These are phyloP conservation scores for Leccinellum albellum DNA, from an alignment of 768 basidiomycete species.

Conservation along the genomic window DNA sequence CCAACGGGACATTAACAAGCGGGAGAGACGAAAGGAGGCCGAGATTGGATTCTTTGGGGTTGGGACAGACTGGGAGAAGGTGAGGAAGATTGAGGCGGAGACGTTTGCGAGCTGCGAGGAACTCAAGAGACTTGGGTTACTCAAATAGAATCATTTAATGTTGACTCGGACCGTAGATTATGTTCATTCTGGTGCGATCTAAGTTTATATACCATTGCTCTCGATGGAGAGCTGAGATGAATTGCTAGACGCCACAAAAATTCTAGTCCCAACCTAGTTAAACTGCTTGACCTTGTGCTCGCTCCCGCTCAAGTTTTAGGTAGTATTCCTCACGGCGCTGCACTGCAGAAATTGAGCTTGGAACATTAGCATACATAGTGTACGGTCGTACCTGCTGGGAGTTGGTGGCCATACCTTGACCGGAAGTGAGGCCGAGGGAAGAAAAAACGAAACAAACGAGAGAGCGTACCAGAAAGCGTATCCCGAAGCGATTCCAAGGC, in stretches of 20 bases:
- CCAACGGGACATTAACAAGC: slow-evolving; percentile 60
- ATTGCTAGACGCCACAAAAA: no score
- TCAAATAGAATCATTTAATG: slow-evolving; percentile 34
- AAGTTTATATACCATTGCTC: no score
- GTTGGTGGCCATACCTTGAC: slow-evolving; percentile 76
- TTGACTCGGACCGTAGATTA: slow-evolving; percentile 12
- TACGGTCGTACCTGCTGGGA: slow-evolving; percentile 60
- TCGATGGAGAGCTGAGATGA: no score
- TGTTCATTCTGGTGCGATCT: slow-evolving; percentile 3
- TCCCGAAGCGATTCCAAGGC: slow-evolving; percentile 69
- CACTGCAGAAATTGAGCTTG: slow-evolving; percentile 45
- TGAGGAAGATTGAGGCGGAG: slow-evolving; percentile 68
- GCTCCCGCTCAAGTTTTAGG: slow-evolving; percentile 72
- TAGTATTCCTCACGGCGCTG: slow-evolving; percentile 83
- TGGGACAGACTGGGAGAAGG: slow-evolving; percentile 90
- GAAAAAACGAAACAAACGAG: slow-evolving; percentile 4
- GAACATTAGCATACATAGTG: neutral
- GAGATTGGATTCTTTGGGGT: slow-evolving; percentile 88
- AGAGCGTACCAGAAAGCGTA: slow-evolving; percentile 80
- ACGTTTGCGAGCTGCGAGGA: slow-evolving; percentile 74
- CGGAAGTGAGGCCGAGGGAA: slow-evolving; percentile 23
- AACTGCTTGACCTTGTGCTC: slow-evolving; percentile 20
- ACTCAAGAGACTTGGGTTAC: slow-evolving; percentile 57
- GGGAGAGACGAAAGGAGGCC: slow-evolving; percentile 66
- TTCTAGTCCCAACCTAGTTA: slow-evolving; percentile 6